Evolutionary conservation across 1,284 basidiomycete genomes (phyloP), one percentile per base, ranked within the genome.

Genomic region (Leccinum angustisporum): DNA sequence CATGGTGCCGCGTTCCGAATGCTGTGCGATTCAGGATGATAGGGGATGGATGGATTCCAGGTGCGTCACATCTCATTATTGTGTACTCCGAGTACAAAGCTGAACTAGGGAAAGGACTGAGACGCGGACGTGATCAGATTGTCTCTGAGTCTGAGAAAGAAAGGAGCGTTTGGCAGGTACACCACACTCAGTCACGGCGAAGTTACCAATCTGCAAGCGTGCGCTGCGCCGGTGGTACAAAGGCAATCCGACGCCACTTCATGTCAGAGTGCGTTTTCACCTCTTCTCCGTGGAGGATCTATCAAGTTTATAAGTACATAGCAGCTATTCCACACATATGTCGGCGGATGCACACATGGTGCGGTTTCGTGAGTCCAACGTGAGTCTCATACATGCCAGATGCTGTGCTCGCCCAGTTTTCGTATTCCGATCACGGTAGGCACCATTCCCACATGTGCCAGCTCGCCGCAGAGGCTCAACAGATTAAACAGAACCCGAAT

Each of bases 41-140:
- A 79, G 85, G 62, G 90, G 91, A 5, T 87, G 88, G 86, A 90
- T 63, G 92, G 91, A 2, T 94, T 92, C 75, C 78, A 88, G 38
- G 85, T 87, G 62, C 31, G 81, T 68, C 13, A 31, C 21, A 59
- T 5, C 34, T 66, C 5, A 56, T 31, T 16, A 51, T 40, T 46
- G 4, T 16, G 7, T n/a, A 9, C 27, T 33, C 30, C 50, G 55
- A 67, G 10, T 59, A 11, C 66, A 61, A 54, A 58, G 53, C 59
- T 56, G 56, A 54, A 18, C 34, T 8, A 36, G 31, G 38, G 6
- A 57, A 34, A 31, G 86, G 85, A 86, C 88, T 84, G 86, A 88
- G 63, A 11, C 40, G 14, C 10, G 40, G 10, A 18, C 10, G 85
- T 85, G 40, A 88, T 90, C 72, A 88, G 71, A 68, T 86, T 61